Base-by-base conservation (phyloP, 371 early-diverging fungal genomes). In the Mortierella sp. region DNA sequence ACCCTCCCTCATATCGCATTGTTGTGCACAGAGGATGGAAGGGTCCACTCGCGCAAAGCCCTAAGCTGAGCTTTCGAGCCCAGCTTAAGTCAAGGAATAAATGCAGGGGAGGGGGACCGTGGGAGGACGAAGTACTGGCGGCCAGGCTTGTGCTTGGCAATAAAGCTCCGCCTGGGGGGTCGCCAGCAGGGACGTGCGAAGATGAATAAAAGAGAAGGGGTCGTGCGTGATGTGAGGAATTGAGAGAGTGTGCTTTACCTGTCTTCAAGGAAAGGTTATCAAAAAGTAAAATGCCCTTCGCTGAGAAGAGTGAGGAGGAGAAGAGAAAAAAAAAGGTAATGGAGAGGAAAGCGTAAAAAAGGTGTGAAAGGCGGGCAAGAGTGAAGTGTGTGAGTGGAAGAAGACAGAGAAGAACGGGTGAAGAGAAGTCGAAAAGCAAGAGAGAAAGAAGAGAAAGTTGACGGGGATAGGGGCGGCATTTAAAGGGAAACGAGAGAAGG, bases 261-360 rank as follows among this genome's bases (percentile, higher is more conserved):
- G 43, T 55, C 73, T 73, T 73, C 73, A 73, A 73, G 55, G 26
- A 34, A 9, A 37, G 54, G 37, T 37, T 71, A 19, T 51, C 72
- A 50, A 28, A 50, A 73, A 44, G 40, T n/a, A 26, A 26, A 43
- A 53, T 24, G 14, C 55, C 44, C 57, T 73, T 43, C 59, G 26
- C 16, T 21, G 72, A 34, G 72, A 50, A 74, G 57, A 74, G 61
- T 28, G 44, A 21, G 24, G n/a, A 73, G 54, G 16, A 44, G 72
- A 71, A 57, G 24, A 28, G 24, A 11, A 46, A 55, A 55, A 69
- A 31, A 67, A 43, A 53, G 24, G 44, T 14, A 10, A 24, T 37
- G 34, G 64, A 37, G 64, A 19, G 19, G 9, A 37, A 64, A 37
- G 64, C 43, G 43, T 6, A 40, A 31, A 21, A 37, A 16, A 19